phyloP scores from a whole-genome alignment of 805 yeast species.

The Saccharomyces eubayanus region DNA sequence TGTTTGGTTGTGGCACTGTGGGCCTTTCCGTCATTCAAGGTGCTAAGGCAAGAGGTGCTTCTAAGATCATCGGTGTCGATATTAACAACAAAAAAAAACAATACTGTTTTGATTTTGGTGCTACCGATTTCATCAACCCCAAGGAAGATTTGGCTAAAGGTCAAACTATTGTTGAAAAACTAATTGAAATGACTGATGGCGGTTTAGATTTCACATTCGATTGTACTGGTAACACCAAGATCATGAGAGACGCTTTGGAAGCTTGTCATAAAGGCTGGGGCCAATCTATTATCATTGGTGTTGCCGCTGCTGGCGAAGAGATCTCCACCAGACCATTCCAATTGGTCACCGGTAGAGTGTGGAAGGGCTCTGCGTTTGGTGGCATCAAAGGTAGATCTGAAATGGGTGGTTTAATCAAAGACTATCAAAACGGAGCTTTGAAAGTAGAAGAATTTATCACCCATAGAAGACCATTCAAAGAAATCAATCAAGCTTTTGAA shows the following conservation, averaged over 20 bases:
- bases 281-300: constrained; percentile 88
- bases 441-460: constrained; percentile 95
- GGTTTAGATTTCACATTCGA: constrained; percentile 95
- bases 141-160: constrained; percentile 57
- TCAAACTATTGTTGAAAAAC: constrained; percentile 67
- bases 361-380: constrained; percentile 99
- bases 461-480: constrained; percentile 68
- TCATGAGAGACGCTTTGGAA: constrained; percentile 94
- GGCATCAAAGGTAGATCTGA: constrained; percentile 97
- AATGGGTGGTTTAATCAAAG: constrained; percentile 82
- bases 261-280: constrained; percentile 99
- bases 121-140: constrained; percentile 91
- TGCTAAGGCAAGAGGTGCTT: constrained; percentile 75
- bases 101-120: constrained; percentile 87
- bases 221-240: constrained; percentile 93
- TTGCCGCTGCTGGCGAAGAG: constrained; percentile 97
- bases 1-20: constrained; percentile 96
- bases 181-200: constrained; percentile 89
- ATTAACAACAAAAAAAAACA: constrained; percentile 73
- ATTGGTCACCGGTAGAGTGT: constrained; percentile 95
- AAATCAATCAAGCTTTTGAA: constrained; percentile 83
- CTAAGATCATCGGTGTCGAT: constrained; percentile 77
- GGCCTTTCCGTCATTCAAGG: constrained; percentile 96
- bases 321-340: constrained; percentile 97
- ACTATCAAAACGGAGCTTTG: constrained; percentile 69